Evolutionary conservation across 768 basidiomycete species (phyloP).

Genomic region (Tulasnella sp.): DNA sequence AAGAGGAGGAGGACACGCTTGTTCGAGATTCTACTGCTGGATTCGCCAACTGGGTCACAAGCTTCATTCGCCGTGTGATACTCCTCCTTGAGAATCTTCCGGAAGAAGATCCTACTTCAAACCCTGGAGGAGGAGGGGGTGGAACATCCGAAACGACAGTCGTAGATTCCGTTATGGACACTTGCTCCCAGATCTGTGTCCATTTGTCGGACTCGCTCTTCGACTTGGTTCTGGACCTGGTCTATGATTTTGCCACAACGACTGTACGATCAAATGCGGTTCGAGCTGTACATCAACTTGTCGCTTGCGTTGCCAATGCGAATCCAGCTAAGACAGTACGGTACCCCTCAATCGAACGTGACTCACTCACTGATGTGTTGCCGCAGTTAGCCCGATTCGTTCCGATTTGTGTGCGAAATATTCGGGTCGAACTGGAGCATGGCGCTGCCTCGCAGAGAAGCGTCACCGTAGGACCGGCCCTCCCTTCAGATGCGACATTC

Average conservation of each 20-base stretch:
- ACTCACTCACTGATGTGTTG: too few relatives aligned
- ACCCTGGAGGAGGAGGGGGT: not conserved
- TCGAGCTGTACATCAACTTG: conserved; percentile 75
- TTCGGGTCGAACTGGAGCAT: conserved; percentile 75
- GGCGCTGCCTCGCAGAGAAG: conserved; percentile 82
- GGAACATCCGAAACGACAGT: conserved; percentile 30
- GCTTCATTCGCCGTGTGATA: conserved; percentile 65
- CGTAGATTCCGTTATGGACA: conserved; percentile 62
- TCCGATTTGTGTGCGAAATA: conserved; percentile 61
- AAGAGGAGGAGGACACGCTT: conserved; percentile 50
- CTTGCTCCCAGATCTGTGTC: conserved; percentile 68
- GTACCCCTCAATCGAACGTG: conserved; percentile 30
- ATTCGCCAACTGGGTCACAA: conserved; percentile 75
- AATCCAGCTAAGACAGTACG: conserved; percentile 61
- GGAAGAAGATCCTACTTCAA: conserved; percentile 47
- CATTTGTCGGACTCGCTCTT: conserved; percentile 71
- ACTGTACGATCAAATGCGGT: conserved; percentile 86
- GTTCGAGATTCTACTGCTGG: conserved; percentile 68
- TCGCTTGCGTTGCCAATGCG: conserved; percentile 72
- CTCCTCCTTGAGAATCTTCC: conserved; percentile 88
- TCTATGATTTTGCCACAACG: conserved; percentile 75
- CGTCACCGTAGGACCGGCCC: conserved; percentile 57
- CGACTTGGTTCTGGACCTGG: conserved; percentile 72
- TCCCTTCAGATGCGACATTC: conserved; percentile 76
- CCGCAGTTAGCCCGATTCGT: conserved; percentile 70